phyloP scores from a whole-genome alignment of 2,329 filamentous ascomycete genomes.

The Ambrosiella xylebori region DNA sequence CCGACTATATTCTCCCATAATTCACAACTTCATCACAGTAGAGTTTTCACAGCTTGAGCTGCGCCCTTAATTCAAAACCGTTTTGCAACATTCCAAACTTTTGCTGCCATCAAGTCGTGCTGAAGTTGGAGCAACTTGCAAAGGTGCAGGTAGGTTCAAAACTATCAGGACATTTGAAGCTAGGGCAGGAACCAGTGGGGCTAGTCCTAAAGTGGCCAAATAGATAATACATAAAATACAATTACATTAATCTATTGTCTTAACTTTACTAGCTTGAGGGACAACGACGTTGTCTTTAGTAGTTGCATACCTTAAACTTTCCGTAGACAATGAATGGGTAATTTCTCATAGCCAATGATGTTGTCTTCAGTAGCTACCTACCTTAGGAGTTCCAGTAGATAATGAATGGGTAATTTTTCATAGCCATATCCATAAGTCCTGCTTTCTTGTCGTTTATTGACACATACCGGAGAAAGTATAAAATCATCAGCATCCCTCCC shows the following conservation, averaged over 20 bases:
- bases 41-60: too few species aligned
- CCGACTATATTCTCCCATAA: too few species aligned
- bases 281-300: background rate
- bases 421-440: background rate
- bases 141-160: background rate
- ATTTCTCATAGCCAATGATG: background rate
- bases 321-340: background rate
- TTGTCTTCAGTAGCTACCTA: background rate
- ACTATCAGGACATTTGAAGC: background rate
- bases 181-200: background rate
- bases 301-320: background rate
- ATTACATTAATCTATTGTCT: background rate
- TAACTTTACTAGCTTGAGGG: background rate
- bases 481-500: background rate
- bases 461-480: background rate
- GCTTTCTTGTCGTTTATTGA: background rate
- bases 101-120: background rate
- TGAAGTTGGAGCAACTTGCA: background rate
- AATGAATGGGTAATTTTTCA: background rate
- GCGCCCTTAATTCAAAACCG: too few species aligned
- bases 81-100: background rate
- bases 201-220: background rate
- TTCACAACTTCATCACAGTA: too few species aligned
- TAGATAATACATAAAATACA: background rate
- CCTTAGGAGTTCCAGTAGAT: background rate